Percentiles rank a stretch among this genome's conserved stretches.
Conservation (phyloP, 1,284 basidiomycete genomes). For the Kwoniella shivajii region DNA sequence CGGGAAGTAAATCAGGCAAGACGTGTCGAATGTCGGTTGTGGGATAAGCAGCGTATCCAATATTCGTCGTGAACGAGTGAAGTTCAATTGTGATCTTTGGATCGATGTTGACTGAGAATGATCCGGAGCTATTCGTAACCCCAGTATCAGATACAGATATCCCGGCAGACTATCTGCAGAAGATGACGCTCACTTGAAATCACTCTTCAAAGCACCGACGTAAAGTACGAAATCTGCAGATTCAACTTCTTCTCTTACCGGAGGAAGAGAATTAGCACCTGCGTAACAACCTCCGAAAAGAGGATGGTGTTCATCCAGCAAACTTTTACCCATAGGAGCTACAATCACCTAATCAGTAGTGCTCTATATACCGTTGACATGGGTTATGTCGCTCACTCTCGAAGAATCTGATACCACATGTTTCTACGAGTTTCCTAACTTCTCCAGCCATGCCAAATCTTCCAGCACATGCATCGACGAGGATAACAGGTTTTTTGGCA, state of each 20-base stretch:
- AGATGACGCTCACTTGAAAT: slow-evolving; percentile 70
- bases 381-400: slow-evolving; percentile 47
- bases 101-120: slow-evolving; percentile 58
- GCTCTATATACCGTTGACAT: not conserved
- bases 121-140: slow-evolving; percentile 42
- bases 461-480: slow-evolving; percentile 85
- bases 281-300: slow-evolving; percentile 90
- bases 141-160: not conserved
- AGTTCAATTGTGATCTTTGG: slow-evolving; percentile 68
- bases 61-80: slow-evolving; percentile 75
- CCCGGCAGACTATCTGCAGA: not conserved
- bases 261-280: slow-evolving; percentile 72
- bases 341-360: slow-evolving; percentile 30
- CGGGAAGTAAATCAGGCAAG: slow-evolving; percentile 52
- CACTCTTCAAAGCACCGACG: slow-evolving; percentile 76
- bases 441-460: slow-evolving; percentile 75
- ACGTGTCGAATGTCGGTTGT: slow-evolving; percentile 57
- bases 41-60: slow-evolving; percentile 59
- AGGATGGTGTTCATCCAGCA: slow-evolving; percentile 73
- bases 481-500: slow-evolving; percentile 71
- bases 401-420: slow-evolving; percentile 73
- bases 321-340: slow-evolving; percentile 87
- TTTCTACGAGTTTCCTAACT: slow-evolving; percentile 68
- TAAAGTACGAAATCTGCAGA: slow-evolving; percentile 79
- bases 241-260: slow-evolving; percentile 76